A percentile compares a stretch with the other conserved stretches of the same genome.
phyloP scores from a whole-genome alignment of 331 rosid genomes.

The Rhamnella rubrinervis region DNA sequence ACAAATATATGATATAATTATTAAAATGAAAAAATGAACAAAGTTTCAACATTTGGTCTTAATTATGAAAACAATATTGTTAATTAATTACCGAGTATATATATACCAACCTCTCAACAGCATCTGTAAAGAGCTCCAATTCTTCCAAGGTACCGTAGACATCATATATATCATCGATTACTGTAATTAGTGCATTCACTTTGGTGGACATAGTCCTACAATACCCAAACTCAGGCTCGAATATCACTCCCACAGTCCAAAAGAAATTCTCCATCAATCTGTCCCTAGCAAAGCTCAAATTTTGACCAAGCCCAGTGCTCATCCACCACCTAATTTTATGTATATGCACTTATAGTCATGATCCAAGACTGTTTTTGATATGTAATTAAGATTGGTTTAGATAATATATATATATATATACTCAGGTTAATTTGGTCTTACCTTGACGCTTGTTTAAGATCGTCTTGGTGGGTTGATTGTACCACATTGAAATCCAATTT shows the following conservation, averaged over 20 bases:
- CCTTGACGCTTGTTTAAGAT: no score
- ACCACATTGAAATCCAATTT: no score
- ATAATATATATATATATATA: no score
- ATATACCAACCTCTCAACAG: slow-evolving; percentile 5
- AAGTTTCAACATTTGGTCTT: no score
- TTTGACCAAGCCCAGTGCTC: slow-evolving; percentile 9
- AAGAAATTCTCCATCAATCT: slow-evolving; percentile 19
- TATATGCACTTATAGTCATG: not conserved
- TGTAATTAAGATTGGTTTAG: no score
- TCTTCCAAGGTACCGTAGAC: slow-evolving; percentile 8
- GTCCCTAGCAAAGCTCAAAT: slow-evolving; percentile 23
- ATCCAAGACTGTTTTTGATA: no score
- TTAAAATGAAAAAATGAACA: no score
- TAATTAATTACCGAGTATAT: no score
- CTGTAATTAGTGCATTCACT: not conserved
- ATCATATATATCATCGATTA: slow-evolving; percentile 23
- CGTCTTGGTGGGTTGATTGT: no score
- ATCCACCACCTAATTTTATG: slow-evolving; percentile 28
- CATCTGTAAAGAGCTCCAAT: slow-evolving; percentile 19
- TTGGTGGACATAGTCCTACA: slow-evolving; percentile 5
- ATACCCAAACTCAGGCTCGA: slow-evolving; percentile 5
- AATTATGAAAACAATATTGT: no score
- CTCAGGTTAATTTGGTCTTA: no score
- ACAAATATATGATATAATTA: no score
- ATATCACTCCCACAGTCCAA: slow-evolving; percentile 5